Base-by-base conservation (phyloP, 2,329 filamentous ascomycete species). In the Rhynchosporium graminicola region DNA sequence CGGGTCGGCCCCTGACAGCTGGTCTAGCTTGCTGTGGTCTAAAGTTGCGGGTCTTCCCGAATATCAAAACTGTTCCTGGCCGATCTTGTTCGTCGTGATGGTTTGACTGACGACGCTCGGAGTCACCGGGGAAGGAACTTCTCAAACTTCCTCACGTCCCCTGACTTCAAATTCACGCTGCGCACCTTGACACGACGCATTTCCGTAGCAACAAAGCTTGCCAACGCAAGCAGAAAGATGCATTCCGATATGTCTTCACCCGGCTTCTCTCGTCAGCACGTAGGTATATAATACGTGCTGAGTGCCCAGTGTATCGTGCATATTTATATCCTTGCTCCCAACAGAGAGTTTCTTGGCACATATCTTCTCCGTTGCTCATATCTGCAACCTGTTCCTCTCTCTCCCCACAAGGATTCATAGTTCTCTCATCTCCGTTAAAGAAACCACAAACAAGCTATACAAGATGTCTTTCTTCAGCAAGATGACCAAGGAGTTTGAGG, bases 401-500 rank as follows among this genome's bases (percentile, higher is more conserved):
- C 26, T 33, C 20, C 20, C 20, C 20, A 20, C 20, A 20, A 20
- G 20, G 20, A 20, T 31, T 29, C 33, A 48, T 40, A 13, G 12
- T 28, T 26, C 33, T 61, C 26, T 42, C 15, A 54, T 5, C 28
- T 43, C 29, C 36, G n/a, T 12, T 28, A 38, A 47, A 43, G 20
- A 29, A 20, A 31, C 42, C 43, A 52, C 5, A 45, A 51, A 55
- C 43, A 51, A 46, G 7, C 8, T 3, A 36, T 36, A 28, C 33
- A 60, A 33, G 13, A 80, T 80, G 78, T 80, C 78, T 42, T 80
- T 80, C 70, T 76, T 79, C 70, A 77, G 76, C 65, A 78, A 78
- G 68, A 68, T 80, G 54, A 73, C 75, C 62, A 73, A 77, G 67
- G 74, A 78, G 67, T 76, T 80, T 47, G 80, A 83, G 69, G 77